phyloP scores from a whole-genome alignment of 2,329 filamentous ascomycete genomes.

The Pezizomycotina sp. region DNA sequence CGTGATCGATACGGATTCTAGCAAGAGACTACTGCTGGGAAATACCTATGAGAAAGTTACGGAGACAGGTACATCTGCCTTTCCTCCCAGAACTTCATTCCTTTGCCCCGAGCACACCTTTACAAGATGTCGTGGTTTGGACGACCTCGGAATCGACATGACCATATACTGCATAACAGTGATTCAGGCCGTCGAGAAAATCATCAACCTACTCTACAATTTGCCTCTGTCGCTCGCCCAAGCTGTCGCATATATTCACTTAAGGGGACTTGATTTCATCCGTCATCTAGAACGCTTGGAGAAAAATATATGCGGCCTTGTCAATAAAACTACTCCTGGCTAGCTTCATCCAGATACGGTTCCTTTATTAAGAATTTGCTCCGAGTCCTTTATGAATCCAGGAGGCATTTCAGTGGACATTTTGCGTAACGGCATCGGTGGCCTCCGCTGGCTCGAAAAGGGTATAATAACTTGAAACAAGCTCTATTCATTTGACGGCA shows the following conservation, averaged over 20 bases:
- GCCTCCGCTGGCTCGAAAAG: conserved; percentile 4
- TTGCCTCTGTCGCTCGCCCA: conserved; percentile 19
- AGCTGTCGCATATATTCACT: conserved; percentile 10
- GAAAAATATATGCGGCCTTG: neutral
- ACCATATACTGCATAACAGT: conserved; percentile 1
- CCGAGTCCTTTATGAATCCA: conserved; percentile 9
- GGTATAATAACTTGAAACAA: neutral
- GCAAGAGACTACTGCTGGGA: conserved; percentile 7
- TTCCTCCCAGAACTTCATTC: neutral
- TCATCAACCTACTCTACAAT: conserved; percentile 11
- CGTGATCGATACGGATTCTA: conserved; percentile 8
- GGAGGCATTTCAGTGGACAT: conserved; percentile 7
- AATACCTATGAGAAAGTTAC: conserved; percentile 4
- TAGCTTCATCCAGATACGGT: conserved; percentile 3
- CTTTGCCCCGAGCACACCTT: neutral
- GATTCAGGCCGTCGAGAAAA: conserved; percentile 6
- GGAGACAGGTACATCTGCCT: conserved; percentile 1
- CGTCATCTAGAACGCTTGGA: conserved; percentile 4
- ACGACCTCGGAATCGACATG: neutral
- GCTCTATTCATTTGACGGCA: neutral
- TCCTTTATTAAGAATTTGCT: conserved; percentile 6
- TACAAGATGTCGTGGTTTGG: too few species aligned
- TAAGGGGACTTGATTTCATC: neutral
- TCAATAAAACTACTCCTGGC: neutral
- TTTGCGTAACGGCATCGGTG: neutral